These are phyloP conservation scores for Trichomonas vaginalis DNA, from an alignment of 208 protist genomes.

Conservation along the genomic window DNA sequence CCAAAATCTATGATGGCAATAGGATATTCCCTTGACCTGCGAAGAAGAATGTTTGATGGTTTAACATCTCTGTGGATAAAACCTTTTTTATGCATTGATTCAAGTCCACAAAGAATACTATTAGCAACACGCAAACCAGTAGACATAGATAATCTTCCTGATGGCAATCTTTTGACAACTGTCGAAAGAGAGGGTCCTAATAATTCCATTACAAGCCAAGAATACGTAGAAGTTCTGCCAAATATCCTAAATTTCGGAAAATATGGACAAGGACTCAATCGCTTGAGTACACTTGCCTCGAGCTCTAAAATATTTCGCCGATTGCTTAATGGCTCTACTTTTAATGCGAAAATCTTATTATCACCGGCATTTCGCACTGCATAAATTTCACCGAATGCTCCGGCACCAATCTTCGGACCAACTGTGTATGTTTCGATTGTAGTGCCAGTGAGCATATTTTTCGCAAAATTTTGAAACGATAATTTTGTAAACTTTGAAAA, in stretches of 20 bases:
- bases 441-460: neutral
- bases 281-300: neutral
- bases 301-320: neutral
- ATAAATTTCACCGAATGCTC: neutral
- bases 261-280: neutral
- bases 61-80: slow-evolving; percentile 28
- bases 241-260: neutral
- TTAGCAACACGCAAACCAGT: neutral
- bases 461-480: neutral
- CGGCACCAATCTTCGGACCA: neutral
- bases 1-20: slow-evolving; percentile 24
- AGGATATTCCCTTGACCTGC: neutral
- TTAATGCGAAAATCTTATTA: neutral
- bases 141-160: neutral
- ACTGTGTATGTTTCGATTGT: neutral
- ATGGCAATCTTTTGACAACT: neutral
- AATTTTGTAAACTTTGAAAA: too few species aligned
- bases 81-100: slow-evolving; percentile 19
- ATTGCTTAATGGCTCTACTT: neutral
- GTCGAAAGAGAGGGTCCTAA: neutral
- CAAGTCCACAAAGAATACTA: neutral
- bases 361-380: neutral
- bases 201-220: neutral
- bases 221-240: neutral
- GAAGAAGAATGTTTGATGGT: slow-evolving; percentile 22